Conservation (phyloP, 2,329 filamentous ascomycete species). For the Talaromyces sp. region DNA sequence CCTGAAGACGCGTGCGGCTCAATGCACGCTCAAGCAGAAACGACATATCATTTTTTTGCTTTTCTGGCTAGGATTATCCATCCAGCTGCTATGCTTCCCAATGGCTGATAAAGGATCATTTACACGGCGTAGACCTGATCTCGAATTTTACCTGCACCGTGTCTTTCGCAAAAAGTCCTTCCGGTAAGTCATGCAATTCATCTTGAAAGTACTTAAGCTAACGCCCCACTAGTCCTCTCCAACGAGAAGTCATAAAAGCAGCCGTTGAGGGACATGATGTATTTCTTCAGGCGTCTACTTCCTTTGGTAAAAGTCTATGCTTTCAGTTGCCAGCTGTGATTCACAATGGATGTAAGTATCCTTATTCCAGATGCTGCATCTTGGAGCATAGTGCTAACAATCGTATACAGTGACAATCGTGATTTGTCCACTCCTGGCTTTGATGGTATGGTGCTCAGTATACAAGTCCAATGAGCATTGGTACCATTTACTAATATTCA, state of each 20-base stretch:
- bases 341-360: conserved; percentile 74
- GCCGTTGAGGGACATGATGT: conserved; percentile 84
- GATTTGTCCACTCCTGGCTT: conserved; percentile 81
- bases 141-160: conserved; percentile 72
- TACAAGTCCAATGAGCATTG: background rate
- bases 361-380: background rate
- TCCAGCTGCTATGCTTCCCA: conserved; percentile 25
- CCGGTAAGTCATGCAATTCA: conserved; percentile 53
- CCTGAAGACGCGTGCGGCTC: background rate
- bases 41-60: background rate
- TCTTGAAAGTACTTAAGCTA: background rate
- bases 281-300: conserved; percentile 76
- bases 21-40: background rate
- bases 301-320: conserved; percentile 89
- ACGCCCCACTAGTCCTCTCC: conserved; percentile 64
- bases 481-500: background rate
- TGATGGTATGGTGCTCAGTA: conserved; percentile 67
- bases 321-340: conserved; percentile 90
- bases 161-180: conserved; percentile 77
- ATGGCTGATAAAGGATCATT: conserved; percentile 30
- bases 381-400: conserved; percentile 11
- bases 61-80: background rate
- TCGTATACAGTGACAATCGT: conserved; percentile 74
- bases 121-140: conserved; percentile 52
- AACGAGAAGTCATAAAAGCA: conserved; percentile 83